A percentile compares a stretch with the other conserved stretches of the same genome.
Conservation (phyloP, 2,329 filamentous ascomycete genomes). For the Talaromyces funiculosus region DNA sequence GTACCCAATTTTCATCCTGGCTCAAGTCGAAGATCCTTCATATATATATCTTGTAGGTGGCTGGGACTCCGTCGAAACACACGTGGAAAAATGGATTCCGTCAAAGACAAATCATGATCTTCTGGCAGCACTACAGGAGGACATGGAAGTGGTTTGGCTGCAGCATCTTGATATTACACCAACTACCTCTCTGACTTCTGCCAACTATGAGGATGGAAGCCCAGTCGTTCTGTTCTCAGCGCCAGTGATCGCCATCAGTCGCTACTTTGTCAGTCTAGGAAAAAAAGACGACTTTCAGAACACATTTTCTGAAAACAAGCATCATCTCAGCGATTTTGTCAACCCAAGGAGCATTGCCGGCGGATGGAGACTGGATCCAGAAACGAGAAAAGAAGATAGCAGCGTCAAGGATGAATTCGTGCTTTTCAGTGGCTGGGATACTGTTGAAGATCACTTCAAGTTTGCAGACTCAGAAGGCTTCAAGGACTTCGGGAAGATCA, state of each 20-base stretch:
- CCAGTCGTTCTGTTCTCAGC: constrained; percentile 24
- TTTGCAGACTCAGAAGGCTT: constrained; percentile 33
- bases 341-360: constrained; percentile 27
- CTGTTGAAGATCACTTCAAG: constrained; percentile 28
- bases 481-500: constrained; percentile 22
- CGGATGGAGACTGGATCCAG: constrained; percentile 38
- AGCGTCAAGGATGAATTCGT: constrained; percentile 38
- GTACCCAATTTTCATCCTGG: constrained; percentile 34
- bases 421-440: constrained; percentile 36
- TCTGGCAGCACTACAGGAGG: constrained; percentile 30
- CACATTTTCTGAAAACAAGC: constrained; percentile 22
- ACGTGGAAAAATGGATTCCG: constrained; percentile 40
- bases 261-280: constrained; percentile 26
- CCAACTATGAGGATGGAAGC: not conserved
- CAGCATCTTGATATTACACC: constrained; percentile 40
- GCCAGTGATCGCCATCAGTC: constrained; percentile 28
- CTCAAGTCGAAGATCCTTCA: constrained; percentile 41
- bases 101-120: constrained; percentile 38
- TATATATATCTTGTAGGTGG: constrained; percentile 42
- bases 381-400: not conserved
- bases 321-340: constrained; percentile 23
- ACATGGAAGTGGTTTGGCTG: constrained; percentile 40
- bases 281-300: constrained; percentile 24
- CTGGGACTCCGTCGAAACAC: constrained; percentile 41
- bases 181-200: not conserved